A percentile compares a stretch with the other conserved stretches of the same genome.
phyloP scores from a whole-genome alignment of 768 basidiomycete species.

The Mycena galericulata region DNA sequence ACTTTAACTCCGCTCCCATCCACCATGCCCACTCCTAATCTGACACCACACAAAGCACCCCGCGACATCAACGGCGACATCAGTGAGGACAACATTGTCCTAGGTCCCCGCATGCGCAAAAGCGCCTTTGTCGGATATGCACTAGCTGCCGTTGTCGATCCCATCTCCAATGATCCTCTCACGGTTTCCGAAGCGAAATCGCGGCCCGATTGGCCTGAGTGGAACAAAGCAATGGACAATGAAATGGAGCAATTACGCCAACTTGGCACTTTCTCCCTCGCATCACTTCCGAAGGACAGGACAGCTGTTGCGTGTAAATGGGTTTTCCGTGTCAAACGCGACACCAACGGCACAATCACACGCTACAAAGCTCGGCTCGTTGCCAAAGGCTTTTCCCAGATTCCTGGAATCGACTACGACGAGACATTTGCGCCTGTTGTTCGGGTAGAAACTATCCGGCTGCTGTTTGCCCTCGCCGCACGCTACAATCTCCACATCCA shows the following conservation, averaged over 20 bases:
- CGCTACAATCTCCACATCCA: constrained; percentile 43
- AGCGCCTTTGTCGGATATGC: not conserved
- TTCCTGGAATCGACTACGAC: constrained; percentile 46
- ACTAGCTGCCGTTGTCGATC: constrained; percentile 28
- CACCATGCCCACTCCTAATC: not conserved
- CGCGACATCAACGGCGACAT: constrained; percentile 12
- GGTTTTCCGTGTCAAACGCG: constrained; percentile 46
- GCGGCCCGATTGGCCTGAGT: constrained; percentile 12
- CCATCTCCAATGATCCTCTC: constrained; percentile 17
- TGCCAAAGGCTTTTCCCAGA: constrained; percentile 43
- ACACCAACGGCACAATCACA: constrained; percentile 40
- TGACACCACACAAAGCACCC: not conserved
- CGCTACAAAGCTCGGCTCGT: constrained; percentile 43
- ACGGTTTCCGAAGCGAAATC: constrained; percentile 11
- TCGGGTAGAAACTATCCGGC: constrained; percentile 26
- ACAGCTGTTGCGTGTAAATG: constrained; percentile 37
- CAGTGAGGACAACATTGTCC: not conserved
- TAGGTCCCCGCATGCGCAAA: constrained; percentile 2
- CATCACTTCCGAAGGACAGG: constrained; percentile 25
- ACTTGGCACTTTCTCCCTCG: constrained; percentile 29
- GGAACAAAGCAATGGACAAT: constrained; percentile 9
- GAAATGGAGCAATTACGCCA: constrained; percentile 12
- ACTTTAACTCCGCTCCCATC: not conserved
- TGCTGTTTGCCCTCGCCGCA: constrained; percentile 44
- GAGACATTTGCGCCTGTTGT: constrained; percentile 33